Evolutionary conservation across 2,329 filamentous ascomycete species (phyloP).

Genomic region (Colletotrichum tofieldiae): DNA sequence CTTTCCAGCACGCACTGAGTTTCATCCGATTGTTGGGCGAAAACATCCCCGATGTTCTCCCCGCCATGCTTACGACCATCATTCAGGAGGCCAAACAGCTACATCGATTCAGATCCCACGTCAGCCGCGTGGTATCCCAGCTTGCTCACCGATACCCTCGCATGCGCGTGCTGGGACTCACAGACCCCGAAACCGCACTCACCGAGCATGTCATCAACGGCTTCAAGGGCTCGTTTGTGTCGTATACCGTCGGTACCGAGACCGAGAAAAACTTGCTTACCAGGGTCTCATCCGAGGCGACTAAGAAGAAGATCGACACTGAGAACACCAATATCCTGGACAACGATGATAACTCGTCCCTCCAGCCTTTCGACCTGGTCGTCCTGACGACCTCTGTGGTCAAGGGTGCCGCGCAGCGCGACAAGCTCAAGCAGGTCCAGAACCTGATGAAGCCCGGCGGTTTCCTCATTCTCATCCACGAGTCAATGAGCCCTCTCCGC

Average conservation of each 20-base stretch:
- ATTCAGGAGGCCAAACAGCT: conserved; percentile 52
- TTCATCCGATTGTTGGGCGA: conserved; percentile 49
- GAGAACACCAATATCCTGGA: conserved; percentile 51
- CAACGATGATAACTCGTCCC: conserved; percentile 50
- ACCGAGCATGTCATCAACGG: conserved; percentile 56
- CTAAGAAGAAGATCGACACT: conserved; percentile 43
- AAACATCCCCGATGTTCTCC: conserved; percentile 47
- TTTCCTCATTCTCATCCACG: conserved; percentile 48
- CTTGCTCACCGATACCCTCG: conserved; percentile 42
- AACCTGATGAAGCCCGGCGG: conserved; percentile 53
- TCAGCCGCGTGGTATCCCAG: conserved; percentile 40
- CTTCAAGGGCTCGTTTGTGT: conserved; percentile 54
- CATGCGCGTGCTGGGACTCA: conserved; percentile 52
- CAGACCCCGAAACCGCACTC: conserved; percentile 55
- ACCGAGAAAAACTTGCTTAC: conserved; percentile 45
- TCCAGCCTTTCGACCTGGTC: conserved; percentile 48
- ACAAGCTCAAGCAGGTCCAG: conserved; percentile 47
- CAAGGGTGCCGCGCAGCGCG: conserved; percentile 48
- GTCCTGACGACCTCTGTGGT: conserved; percentile 51
- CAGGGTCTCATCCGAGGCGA: conserved; percentile 47
- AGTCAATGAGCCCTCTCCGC: conserved; percentile 44
- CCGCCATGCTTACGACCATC: conserved; percentile 45
- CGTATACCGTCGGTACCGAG: conserved; percentile 53
- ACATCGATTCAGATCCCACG: conserved; percentile 49
- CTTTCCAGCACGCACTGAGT: conserved; percentile 50